A percentile compares a stretch with the other conserved stretches of the same genome.
Evolutionary conservation across 768 basidiomycete species (phyloP).

Genomic region (Imleria badia): DNA sequence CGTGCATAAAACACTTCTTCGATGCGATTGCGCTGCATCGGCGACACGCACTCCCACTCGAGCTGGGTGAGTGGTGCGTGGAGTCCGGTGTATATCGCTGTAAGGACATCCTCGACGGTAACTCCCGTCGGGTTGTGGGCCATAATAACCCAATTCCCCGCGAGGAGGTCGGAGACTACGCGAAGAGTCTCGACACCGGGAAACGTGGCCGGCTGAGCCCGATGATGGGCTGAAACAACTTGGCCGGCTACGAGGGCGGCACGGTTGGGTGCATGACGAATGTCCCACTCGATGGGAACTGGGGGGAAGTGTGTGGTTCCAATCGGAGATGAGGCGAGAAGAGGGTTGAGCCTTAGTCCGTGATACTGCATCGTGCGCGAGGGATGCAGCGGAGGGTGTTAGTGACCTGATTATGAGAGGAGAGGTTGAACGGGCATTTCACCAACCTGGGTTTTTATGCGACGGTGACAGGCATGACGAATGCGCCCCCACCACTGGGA

Average conservation of each 20-base stretch:
- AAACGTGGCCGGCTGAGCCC: conserved; percentile 42
- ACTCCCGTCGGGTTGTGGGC: conserved; percentile 45
- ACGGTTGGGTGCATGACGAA: conserved; percentile 41
- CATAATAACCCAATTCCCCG: conserved; percentile 42
- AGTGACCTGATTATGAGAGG: neutral
- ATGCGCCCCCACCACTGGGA: neutral
- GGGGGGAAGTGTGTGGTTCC: conserved; percentile 10
- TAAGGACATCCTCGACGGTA: conserved; percentile 51
- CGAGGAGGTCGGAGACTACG: conserved; percentile 48
- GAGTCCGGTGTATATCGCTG: conserved; percentile 43
- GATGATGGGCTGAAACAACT: conserved; percentile 20
- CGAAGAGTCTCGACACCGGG: conserved; percentile 40
- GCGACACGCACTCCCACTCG: conserved; percentile 45
- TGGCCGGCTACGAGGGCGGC: conserved; percentile 14
- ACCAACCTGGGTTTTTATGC: conserved; percentile 18
- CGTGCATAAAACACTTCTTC: conserved; percentile 44
- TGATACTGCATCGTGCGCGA: conserved; percentile 16
- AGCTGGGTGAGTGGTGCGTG: conserved; percentile 36
- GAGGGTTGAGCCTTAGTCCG: conserved; percentile 11
- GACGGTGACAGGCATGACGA: neutral
- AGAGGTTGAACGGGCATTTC: neutral
- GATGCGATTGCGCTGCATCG: conserved; percentile 44
- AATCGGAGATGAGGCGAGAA: conserved; percentile 14
- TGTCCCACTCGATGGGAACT: conserved; percentile 48
- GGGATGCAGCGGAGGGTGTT: conserved; percentile 1